These are phyloP conservation scores for Colletotrichum tamarilloi DNA, from an alignment of 2,329 filamentous ascomycete genomes.

Conservation along the genomic window DNA sequence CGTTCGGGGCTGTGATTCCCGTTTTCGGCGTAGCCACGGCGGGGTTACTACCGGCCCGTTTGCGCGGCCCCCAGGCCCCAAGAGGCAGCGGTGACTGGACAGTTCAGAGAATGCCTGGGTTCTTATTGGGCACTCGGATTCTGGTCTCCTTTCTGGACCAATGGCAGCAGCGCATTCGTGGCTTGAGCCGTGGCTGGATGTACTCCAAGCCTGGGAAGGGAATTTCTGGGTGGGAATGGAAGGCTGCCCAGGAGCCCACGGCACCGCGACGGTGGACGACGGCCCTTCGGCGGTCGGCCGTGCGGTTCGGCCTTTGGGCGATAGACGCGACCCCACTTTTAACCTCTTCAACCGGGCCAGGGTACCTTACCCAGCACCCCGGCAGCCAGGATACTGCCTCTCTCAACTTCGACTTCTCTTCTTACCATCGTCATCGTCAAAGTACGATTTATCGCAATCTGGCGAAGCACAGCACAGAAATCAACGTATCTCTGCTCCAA, in stretches of 20 bases:
- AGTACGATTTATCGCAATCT: conserved; percentile 10
- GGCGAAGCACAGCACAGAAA: conserved; percentile 14
- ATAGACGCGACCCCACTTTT: conserved; percentile 12
- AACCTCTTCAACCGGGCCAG: conserved; percentile 5
- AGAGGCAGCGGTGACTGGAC: not conserved
- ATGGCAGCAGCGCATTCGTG: not conserved
- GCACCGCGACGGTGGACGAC: not conserved
- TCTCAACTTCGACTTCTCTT: conserved; percentile 21
- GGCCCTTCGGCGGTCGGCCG: conserved; percentile 23
- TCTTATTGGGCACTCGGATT: not conserved
- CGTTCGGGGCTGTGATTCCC: conserved; percentile 30
- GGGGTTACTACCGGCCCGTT: conserved; percentile 31
- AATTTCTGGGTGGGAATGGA: not conserved
- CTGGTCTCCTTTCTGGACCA: not conserved
- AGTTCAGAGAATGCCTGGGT: not conserved
- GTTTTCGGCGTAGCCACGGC: conserved; percentile 20
- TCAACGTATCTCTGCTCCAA: not conserved
- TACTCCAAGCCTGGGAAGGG: not conserved
- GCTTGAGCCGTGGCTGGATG: conserved; percentile 4
- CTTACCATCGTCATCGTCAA: not conserved
- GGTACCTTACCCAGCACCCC: not conserved
- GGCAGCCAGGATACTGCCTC: not conserved
- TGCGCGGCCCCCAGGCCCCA: conserved; percentile 27
- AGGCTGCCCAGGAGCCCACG: not conserved
- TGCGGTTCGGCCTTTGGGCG: not conserved